Percentiles rank a stretch among this genome's conserved stretches.
Conservation (phyloP, 441 rosid genomes). For the Jatropha multifida region DNA sequence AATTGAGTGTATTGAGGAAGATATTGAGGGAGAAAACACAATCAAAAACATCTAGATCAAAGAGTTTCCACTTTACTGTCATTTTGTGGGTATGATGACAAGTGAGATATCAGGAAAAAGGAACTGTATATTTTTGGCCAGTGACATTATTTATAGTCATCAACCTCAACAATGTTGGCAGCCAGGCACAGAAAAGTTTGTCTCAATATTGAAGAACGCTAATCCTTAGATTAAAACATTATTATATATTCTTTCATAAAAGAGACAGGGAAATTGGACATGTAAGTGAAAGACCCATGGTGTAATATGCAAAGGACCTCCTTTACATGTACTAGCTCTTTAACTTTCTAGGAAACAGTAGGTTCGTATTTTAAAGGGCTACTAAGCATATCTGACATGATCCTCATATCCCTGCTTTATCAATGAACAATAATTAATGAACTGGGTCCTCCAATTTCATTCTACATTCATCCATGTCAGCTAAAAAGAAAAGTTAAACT, state of each 20-base stretch:
- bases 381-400: conserved; percentile 6
- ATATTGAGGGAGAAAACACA: not conserved
- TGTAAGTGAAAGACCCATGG: not conserved
- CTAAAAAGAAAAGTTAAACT: conserved; percentile 8
- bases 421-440: conserved; percentile 1
- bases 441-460: conserved; percentile 1
- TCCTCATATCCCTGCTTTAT: conserved; percentile 5
- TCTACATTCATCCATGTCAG: conserved; percentile 10
- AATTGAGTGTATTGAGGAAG: not conserved
- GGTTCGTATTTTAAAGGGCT: not conserved
- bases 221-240: not conserved
- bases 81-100: not conserved
- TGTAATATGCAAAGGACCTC: not conserved
- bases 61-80: not conserved
- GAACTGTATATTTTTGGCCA: not conserved
- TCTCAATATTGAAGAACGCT: not conserved
- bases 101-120: not conserved
- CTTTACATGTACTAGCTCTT: not conserved
- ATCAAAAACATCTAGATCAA: not conserved
- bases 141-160: not conserved
- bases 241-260: not conserved
- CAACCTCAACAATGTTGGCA: not conserved
- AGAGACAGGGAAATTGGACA: not conserved
- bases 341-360: not conserved
- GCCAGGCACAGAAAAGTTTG: not conserved